phyloP scores from a whole-genome alignment of 2,329 filamentous ascomycete genomes.

The Colletotrichum plurivorum region DNA sequence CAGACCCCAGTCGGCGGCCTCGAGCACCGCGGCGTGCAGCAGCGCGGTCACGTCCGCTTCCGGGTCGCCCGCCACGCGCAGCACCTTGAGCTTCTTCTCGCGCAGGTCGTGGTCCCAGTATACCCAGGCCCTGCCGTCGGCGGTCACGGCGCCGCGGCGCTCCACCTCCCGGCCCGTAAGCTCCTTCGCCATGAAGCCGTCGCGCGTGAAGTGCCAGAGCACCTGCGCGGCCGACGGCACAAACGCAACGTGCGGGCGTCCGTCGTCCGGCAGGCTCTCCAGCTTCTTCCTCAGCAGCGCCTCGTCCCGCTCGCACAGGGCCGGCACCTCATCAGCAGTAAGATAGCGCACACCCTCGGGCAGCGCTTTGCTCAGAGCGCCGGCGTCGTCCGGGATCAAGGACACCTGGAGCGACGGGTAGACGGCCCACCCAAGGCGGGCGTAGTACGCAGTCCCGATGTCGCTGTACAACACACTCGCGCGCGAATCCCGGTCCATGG shows the following conservation, averaged over 20 bases:
- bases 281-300: slow-evolving; percentile 43
- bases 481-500: slow-evolving; percentile 51
- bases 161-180: slow-evolving; percentile 41
- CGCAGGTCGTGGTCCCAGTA: slow-evolving; percentile 55
- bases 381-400: slow-evolving; percentile 46
- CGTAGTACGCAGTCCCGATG: slow-evolving; percentile 50
- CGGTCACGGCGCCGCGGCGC: slow-evolving; percentile 45
- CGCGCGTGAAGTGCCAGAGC: slow-evolving; percentile 51
- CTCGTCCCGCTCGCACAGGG: slow-evolving; percentile 47
- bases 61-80: slow-evolving; percentile 46
- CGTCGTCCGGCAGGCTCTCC: slow-evolving; percentile 39
- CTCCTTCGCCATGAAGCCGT: slow-evolving; percentile 46
- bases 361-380: slow-evolving; percentile 25
- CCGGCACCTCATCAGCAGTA: slow-evolving; percentile 42
- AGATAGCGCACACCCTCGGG: slow-evolving; percentile 45
- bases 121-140: slow-evolving; percentile 46
- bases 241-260: slow-evolving; percentile 51
- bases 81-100: slow-evolving; percentile 47
- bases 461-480: slow-evolving; percentile 55
- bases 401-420: slow-evolving; percentile 51
- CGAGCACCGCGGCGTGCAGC: slow-evolving; percentile 51
- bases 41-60: slow-evolving; percentile 46
- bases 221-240: slow-evolving; percentile 48
- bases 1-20: slow-evolving; percentile 50
- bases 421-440: slow-evolving; percentile 52